Base-by-base conservation (phyloP, 352 stramenopile species). In the Phytophthora pinifolia region DNA sequence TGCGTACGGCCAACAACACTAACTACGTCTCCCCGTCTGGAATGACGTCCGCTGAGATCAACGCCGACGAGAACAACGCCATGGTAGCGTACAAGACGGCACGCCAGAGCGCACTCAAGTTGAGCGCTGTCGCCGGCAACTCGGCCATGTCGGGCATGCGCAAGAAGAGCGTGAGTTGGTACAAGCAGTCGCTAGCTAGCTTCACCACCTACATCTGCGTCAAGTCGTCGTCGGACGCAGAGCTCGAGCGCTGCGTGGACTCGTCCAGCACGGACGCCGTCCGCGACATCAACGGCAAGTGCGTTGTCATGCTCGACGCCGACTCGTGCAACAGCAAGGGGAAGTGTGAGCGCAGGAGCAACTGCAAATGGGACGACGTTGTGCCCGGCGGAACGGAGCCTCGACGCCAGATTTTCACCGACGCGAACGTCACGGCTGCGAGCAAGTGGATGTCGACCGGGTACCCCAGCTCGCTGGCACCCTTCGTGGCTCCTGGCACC, bases 281-380 rank as follows among this genome's bases (percentile, higher is more conserved):
- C 18, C 68, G 62, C 12, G 78, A 88, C 50, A 67, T 73, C 32
- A 65, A 63, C 31, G 74, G 74, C 36, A 62, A 74, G 10, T 93
- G 83, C 43, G 69, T 90, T 29, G 51, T 70, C 15, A 67, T 90
- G 46, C 68, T 53, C 4, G 81, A 76, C 15, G 29, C 54, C 0
- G 58, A 79, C 34, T 79, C 69, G n/a, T 93, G 81, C 71, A 71
- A 57, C 44, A 73, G 35, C 32, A 69, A 85, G 36, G 81, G 77
- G 0, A 49, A 81, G 36, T 93, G 83, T 35, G 83, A 93, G 47
- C 79, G 79, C 32, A 65, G 76, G 38, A 81, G 71, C 65, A 93
- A 90, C 54, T 93, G 83, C 76, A 88, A 90, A 54, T 93, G 83
- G 83, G 72, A 89, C 45, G 79, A 89, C 39, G 61, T 77, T 0